Percentiles rank a stretch among this genome's conserved stretches.
Conservation (phyloP, 2,329 filamentous ascomycete species). For the Zymoseptoria ardabiliae region DNA sequence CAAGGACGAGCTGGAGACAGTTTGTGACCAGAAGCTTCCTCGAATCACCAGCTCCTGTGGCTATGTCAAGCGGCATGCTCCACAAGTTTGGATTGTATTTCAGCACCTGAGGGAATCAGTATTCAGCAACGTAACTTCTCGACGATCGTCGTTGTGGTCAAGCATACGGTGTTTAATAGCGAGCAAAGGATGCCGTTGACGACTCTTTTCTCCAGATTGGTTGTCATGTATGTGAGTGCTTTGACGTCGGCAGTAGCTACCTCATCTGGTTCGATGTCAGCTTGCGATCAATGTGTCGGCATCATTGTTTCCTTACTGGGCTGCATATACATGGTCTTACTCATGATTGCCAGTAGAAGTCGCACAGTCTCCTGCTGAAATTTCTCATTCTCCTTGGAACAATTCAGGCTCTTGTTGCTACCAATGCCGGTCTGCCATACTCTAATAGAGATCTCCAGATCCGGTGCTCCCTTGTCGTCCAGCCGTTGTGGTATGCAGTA, state of each 20-base stretch:
- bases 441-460: conserved; percentile 66
- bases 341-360: conserved; percentile 74
- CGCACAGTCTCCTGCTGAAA: conserved; percentile 87
- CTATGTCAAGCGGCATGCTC: conserved; percentile 67
- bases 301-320: conserved; percentile 47
- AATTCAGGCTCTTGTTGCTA: conserved; percentile 80
- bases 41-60: conserved; percentile 67
- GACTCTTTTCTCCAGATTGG: conserved; percentile 81
- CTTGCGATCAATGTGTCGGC: background rate
- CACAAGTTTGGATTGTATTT: conserved; percentile 95
- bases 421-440: conserved; percentile 99
- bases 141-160: background rate
- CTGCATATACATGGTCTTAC: conserved; percentile 90
- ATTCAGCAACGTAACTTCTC: background rate
- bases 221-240: conserved; percentile 81
- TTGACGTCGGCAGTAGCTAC: conserved; percentile 77
- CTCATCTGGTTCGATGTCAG: conserved; percentile 37
- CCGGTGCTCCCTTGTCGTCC: conserved; percentile 19
- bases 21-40: conserved; percentile 89
- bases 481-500: conserved; percentile 63
- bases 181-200: conserved; percentile 89
- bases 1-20: conserved; percentile 81
- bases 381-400: conserved; percentile 85
- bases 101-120: conserved; percentile 53
- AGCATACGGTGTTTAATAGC: conserved; percentile 77